These are phyloP conservation scores for Rhodomyrtus psidioides DNA, from an alignment of 441 rosid genomes.

Conservation along the genomic window DNA sequence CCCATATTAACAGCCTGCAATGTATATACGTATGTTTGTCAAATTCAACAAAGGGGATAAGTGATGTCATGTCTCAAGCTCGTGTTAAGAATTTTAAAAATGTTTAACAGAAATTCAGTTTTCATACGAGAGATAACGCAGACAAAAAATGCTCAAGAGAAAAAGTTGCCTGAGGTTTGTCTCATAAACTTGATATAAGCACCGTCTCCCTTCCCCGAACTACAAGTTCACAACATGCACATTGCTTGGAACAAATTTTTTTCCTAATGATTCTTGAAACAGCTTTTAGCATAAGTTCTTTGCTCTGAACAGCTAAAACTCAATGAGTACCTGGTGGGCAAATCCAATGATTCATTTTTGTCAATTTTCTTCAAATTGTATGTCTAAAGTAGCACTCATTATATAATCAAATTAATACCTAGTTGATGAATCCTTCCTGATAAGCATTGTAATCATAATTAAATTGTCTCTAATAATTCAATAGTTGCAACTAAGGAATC, in stretches of 20 bases:
- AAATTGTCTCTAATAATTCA: neutral
- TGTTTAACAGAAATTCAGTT: neutral
- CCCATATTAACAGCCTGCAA: constrained; percentile 80
- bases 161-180: neutral
- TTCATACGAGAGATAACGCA: neutral
- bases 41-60: neutral
- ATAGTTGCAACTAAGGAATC: neutral
- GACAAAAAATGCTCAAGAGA: neutral
- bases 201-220: neutral
- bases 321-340: neutral
- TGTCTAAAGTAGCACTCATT: neutral
- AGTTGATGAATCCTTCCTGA: neutral
- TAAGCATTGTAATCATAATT: neutral
- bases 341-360: neutral
- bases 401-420: neutral
- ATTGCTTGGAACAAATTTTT: neutral
- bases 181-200: neutral
- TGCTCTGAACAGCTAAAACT: neutral
- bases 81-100: neutral
- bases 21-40: neutral
- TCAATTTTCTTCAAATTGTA: neutral
- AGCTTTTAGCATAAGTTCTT: neutral
- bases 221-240: neutral
- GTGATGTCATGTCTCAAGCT: neutral
- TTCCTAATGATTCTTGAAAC: neutral